Base-by-base conservation (phyloP, 495 filamentous ascomycete genomes). In the Penicilliopsis zonata region DNA sequence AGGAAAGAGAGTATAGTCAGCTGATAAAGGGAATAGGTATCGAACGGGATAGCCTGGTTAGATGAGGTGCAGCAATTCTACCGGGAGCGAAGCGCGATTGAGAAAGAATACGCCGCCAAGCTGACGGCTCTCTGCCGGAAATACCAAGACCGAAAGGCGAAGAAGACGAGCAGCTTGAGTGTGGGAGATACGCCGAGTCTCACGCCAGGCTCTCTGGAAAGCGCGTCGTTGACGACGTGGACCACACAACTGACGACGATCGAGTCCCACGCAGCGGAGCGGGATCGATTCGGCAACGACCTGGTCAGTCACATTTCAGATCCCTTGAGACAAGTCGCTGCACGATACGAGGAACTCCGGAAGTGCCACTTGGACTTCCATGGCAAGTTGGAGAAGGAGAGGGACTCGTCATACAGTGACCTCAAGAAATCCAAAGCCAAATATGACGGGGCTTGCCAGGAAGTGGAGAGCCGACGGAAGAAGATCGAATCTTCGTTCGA, bases 31-130 rank as follows among this genome's bases (percentile, higher is more conserved):
- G 35, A 30, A 39, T 47, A 75, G 73, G 82, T 93, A 24, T 68
- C 74, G 34, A 77, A 80, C 49, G 86, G 87, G 36, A 92, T 96
- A 49, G 61, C 74, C 30, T 96, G 86, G 86, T 76, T 99, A 29
- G 90, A 95, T 45, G 90, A 99, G 47, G 82, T 95, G 43, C 84
- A 96, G 58, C 77, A 80, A 49, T 99, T 95, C 61, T 99, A 95
- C 64, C 79, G 90, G 19, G 90, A 99, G 55, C 73, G 92, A 33
- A 85, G 84, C 42, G 74, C 52, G 12, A 94, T 96, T 50, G 90
- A 99, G 57, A 95, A 94, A 57, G 92, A 96, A 52, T 95, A 99
- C 55, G 80, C 83, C 39, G 62, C 75, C 28, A 95, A 85, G 59
- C 72, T 99, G 22, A 82, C 72, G 36, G 76, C 74, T 2, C 63